phyloP scores from a whole-genome alignment of 345 rosid species.

The Punica granatum region DNA sequence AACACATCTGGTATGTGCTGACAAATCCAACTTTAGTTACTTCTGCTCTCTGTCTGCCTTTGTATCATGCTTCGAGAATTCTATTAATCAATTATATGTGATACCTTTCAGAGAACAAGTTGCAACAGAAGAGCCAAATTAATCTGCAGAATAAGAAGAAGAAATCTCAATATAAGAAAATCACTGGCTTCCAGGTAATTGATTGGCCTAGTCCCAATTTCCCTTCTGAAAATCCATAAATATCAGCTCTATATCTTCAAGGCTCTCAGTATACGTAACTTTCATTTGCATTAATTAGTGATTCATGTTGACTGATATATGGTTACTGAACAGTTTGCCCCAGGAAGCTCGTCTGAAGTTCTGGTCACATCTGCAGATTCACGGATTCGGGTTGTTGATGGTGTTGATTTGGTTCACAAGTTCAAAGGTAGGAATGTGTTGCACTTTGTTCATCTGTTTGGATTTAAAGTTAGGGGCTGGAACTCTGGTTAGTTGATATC shows the following conservation, averaged over 20 bases:
- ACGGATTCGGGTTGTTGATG: conserved; percentile 75
- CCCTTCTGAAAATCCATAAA: not conserved
- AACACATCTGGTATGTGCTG: conserved; percentile 47
- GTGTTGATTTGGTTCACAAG: conserved; percentile 73
- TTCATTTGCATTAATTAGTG: not conserved
- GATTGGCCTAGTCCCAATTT: not conserved
- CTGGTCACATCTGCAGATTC: conserved; percentile 96
- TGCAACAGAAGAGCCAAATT: conserved; percentile 61
- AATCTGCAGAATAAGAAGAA: conserved; percentile 88
- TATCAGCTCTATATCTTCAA: not conserved
- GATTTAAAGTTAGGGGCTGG: not conserved
- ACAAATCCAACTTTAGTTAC: not conserved
- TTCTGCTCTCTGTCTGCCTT: not conserved
- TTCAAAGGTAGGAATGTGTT: conserved; percentile 59
- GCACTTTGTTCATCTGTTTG: conserved; percentile 4
- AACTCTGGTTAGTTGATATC: not conserved
- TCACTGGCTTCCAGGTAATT: conserved; percentile 96
- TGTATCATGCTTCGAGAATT: not conserved
- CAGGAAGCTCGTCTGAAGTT: conserved; percentile 89
- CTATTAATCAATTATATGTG: not conserved
- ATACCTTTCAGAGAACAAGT: conserved; percentile 58
- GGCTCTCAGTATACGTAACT: not conserved
- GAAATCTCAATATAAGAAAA: conserved; percentile 84
- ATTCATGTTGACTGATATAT: not conserved
- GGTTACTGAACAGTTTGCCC: conserved; percentile 54